Percentiles rank a stretch among this genome's conserved stretches.
Evolutionary conservation across 164 flowering plant species (phyloP).

Genomic region (Paratinospora sagittata): DNA sequence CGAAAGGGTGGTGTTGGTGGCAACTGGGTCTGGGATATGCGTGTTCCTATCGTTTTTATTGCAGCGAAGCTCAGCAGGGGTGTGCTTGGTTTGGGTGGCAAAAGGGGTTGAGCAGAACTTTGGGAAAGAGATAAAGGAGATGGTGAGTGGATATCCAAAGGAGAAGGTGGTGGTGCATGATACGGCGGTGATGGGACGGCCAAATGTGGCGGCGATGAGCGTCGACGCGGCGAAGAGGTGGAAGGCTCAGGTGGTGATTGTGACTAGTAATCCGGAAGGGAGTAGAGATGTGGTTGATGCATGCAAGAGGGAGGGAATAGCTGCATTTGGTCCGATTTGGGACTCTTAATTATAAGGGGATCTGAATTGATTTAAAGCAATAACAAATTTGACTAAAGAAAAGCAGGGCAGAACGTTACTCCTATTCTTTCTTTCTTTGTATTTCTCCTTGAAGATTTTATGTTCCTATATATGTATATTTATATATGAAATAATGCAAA

Average conservation of each 20-base stretch:
- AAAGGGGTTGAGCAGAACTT: constrained; percentile 52
- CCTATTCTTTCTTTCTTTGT: too few relatives aligned
- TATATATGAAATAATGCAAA: too few relatives aligned
- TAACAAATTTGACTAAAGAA: too few relatives aligned
- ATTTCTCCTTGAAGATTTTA: too few relatives aligned
- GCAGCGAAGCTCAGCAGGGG: constrained; percentile 44
- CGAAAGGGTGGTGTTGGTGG: constrained; percentile 46
- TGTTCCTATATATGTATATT: too few relatives aligned
- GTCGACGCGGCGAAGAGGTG: constrained; percentile 44
- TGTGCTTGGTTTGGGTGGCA: constrained; percentile 56
- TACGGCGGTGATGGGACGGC: constrained; percentile 50
- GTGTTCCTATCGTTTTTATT: constrained; percentile 56
- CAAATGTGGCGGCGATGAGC: constrained; percentile 47
- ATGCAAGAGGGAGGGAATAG: constrained; percentile 45
- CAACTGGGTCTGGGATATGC: constrained; percentile 69
- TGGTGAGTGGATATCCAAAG: constrained; percentile 41
- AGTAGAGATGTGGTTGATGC: constrained; percentile 59
- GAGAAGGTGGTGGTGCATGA: constrained; percentile 60
- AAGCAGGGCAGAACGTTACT: too few relatives aligned
- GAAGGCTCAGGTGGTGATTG: constrained; percentile 54
- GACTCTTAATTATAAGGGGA: too few relatives aligned
- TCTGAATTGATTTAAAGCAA: too few relatives aligned
- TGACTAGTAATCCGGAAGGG: constrained; percentile 66
- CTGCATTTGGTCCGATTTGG: constrained; percentile 81
- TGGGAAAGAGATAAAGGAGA: constrained; percentile 44